Base-by-base conservation (phyloP, 176 grass and related monocot genomes). In the Eragrostis curvula region DNA sequence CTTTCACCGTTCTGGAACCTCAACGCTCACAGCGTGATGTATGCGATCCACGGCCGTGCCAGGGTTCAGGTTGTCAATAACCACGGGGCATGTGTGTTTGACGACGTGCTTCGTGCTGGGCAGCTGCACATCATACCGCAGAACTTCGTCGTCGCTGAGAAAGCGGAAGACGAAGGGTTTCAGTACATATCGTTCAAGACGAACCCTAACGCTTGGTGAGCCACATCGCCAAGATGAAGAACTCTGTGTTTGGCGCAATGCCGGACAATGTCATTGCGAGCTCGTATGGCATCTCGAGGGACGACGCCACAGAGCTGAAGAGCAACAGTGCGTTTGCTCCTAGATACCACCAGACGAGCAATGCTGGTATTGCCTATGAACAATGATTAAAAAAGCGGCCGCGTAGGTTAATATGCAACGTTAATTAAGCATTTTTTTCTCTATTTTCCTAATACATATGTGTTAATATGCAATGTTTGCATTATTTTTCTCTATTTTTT, bases 141-240 rank as follows among this genome's bases (percentile, higher is more conserved):
- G 15, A 43, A 61, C 8, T 28, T 47, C 5, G 40, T 53, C 0
- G 71, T 73, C 5, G 2, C 17, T 8, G 6, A 20, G 27, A 73
- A 53, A 11, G 48, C 70, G 3, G 15, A 36, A 3, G 2, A 27
- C 8, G 15, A 73, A 52, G 70, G 70, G 16, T 73, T 73, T 11
- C 70, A 73, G 47, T 73, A 73, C 71, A 12, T 74, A 5, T 55
- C 49, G 4, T 56, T 74, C 18, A 18, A 74, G 71, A 74, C 18
- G 1, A 55, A 40, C 49, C 49, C 11, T 2, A 14, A 55, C 49
- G 21, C 71, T n/a, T 74, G 49, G 71, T 39, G 15, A 52, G 16
- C 70, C 48, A 21, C 47, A 1, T 73, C 3, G 28, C 32, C 32
- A 36, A 4, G 32, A 36, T 36, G 32, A 36, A 36, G 32, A 36